phyloP scores from a whole-genome alignment of 2,329 filamentous ascomycete species.

The Ceratocystis colombiana region DNA sequence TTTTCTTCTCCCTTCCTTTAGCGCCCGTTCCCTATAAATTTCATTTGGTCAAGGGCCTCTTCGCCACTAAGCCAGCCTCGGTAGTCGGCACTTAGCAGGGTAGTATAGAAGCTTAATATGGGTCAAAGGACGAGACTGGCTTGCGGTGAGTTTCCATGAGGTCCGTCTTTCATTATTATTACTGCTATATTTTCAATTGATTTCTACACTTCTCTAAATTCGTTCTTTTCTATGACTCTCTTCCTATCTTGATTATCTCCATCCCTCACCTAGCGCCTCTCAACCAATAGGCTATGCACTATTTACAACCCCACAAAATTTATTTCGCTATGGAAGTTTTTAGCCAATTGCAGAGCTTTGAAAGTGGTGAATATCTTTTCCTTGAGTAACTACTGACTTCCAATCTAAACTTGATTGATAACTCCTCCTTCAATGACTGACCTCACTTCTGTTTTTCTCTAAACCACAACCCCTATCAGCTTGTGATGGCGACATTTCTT shows the following conservation, averaged over 20 bases:
- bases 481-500: neutral
- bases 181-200: neutral
- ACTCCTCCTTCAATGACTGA: neutral
- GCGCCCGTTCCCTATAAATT: neutral
- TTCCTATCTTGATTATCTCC: neutral
- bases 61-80: neutral
- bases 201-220: neutral
- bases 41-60: neutral
- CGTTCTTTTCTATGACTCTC: neutral
- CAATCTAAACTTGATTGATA: neutral
- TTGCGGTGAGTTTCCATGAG: too few relatives aligned
- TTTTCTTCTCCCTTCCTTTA: neutral
- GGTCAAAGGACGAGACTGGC: neutral
- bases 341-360: neutral
- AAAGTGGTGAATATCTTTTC: neutral
- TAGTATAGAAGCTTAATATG: neutral
- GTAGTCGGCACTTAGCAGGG: neutral
- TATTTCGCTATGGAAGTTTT: neutral
- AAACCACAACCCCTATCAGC: neutral
- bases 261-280: neutral
- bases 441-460: neutral
- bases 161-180: neutral
- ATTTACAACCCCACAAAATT: conserved; percentile 5
- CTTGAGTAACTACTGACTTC: neutral
- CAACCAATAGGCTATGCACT: neutral